Conservation (phyloP, 805 yeast species). For the Saccharomycopsis guyanensis region DNA sequence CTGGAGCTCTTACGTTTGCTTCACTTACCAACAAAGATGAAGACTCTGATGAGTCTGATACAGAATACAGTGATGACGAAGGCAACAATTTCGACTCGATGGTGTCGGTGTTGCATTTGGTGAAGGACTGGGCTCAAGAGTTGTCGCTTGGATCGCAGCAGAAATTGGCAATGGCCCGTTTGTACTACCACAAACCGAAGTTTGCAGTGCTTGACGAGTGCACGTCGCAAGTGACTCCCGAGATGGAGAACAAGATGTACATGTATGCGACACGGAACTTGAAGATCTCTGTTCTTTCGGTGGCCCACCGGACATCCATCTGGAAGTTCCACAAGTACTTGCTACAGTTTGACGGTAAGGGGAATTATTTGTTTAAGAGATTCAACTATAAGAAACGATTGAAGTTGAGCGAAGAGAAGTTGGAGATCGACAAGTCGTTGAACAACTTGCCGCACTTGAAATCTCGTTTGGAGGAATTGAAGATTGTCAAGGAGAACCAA, state of each 20-base stretch:
- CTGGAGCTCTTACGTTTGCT: conserved; percentile 28
- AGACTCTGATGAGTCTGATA: background rate
- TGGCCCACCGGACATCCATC: conserved; percentile 84
- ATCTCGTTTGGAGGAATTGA: conserved; percentile 59
- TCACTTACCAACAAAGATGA: conserved; percentile 12
- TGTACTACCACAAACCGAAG: conserved; percentile 84
- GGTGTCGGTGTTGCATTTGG: conserved; percentile 30
- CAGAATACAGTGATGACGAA: conserved; percentile 3
- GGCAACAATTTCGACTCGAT: conserved; percentile 9
- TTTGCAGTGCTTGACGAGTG: conserved; percentile 96
- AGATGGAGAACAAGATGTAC: conserved; percentile 86
- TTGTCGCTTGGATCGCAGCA: conserved; percentile 89
- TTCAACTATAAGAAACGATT: conserved; percentile 71
- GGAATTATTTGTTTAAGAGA: conserved; percentile 52
- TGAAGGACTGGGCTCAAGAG: conserved; percentile 82
- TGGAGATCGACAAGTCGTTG: conserved; percentile 58
- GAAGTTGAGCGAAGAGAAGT: conserved; percentile 68
- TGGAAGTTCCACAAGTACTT: conserved; percentile 88
- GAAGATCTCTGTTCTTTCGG: conserved; percentile 79
- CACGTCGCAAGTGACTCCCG: conserved; percentile 88
- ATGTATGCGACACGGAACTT: conserved; percentile 62
- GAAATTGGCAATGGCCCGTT: conserved; percentile 84
- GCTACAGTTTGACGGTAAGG: conserved; percentile 80
- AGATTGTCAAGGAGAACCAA: conserved; percentile 35
- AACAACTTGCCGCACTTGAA: conserved; percentile 63